phyloP scores from a whole-genome alignment of 2,329 filamentous ascomycete genomes.

The Helotiales sp. region DNA sequence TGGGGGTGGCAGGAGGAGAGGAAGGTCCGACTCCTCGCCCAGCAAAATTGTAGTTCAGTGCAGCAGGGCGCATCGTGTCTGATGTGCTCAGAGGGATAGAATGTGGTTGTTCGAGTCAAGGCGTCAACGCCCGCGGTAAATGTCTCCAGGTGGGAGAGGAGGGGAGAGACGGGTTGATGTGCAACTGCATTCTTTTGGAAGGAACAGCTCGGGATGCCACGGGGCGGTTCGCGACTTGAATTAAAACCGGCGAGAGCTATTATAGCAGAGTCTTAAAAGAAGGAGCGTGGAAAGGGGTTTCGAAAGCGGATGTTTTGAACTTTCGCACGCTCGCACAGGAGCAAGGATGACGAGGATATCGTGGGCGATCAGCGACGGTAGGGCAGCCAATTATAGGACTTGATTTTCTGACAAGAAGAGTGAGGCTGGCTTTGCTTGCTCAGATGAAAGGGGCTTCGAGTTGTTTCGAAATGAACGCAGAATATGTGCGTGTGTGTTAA shows the following conservation, averaged over 20 bases:
- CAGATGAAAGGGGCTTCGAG: constrained; percentile 18
- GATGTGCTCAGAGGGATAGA: not conserved
- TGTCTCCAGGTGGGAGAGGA: constrained; percentile 37
- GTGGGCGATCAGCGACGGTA: constrained; percentile 21
- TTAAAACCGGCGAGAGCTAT: constrained; percentile 17
- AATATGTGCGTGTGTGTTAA: not conserved
- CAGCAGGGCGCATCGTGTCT: constrained; percentile 41
- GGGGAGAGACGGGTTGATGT: constrained; percentile 34
- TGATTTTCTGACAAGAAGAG: constrained; percentile 13
- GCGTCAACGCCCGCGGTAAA: constrained; percentile 34
- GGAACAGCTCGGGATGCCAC: constrained; percentile 23
- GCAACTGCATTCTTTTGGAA: constrained; percentile 35
- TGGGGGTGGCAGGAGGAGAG: constrained; percentile 50
- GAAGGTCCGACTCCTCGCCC: constrained; percentile 42
- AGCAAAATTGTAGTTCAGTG: constrained; percentile 42
- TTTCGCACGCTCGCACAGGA: constrained; percentile 14
- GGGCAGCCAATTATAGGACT: constrained; percentile 27
- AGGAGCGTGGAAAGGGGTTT: no score
- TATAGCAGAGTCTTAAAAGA: constrained; percentile 19
- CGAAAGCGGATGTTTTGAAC: constrained; percentile 4
- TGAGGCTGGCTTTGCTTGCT: constrained; percentile 25
- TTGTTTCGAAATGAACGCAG: constrained; percentile 21
- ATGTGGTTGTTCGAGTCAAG: constrained; percentile 28
- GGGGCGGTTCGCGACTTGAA: constrained; percentile 28
- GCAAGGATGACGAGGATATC: constrained; percentile 19